phyloP scores from a whole-genome alignment of 2,329 filamentous ascomycete genomes.

The Claviceps maximensis region DNA sequence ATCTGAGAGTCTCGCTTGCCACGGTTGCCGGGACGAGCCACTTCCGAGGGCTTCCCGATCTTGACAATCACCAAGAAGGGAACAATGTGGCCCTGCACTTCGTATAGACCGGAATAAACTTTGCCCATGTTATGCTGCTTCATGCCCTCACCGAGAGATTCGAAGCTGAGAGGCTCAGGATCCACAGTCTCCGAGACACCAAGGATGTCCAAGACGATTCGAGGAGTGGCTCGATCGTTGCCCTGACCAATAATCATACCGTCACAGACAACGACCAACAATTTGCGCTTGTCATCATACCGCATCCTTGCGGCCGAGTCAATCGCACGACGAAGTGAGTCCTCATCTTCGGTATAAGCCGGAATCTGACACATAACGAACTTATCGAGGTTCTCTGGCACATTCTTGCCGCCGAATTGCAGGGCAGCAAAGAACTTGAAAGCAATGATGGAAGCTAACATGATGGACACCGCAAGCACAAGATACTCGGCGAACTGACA shows the following conservation, averaged over 20 bases:
- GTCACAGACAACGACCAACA: slow-evolving; percentile 84
- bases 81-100: slow-evolving; percentile 95
- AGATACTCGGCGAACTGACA: slow-evolving; percentile 88
- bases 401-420: slow-evolving; percentile 81
- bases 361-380: slow-evolving; percentile 97
- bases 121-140: slow-evolving; percentile 99
- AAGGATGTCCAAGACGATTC: slow-evolving; percentile 93
- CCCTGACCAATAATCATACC: slow-evolving; percentile 99
- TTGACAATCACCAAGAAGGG: slow-evolving; percentile 96
- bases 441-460: slow-evolving; percentile 68
- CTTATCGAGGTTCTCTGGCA: slow-evolving; percentile 94
- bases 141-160: slow-evolving; percentile 85
- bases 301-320: slow-evolving; percentile 91
- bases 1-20: slow-evolving; percentile 99
- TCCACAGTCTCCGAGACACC: slow-evolving; percentile 89
- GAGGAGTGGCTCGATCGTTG: slow-evolving; percentile 88
- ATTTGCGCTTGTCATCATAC: slow-evolving; percentile 96
- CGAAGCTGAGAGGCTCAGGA: slow-evolving; percentile 90
- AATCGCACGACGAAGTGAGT: slow-evolving; percentile 89
- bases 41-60: slow-evolving; percentile 93
- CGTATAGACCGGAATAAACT: slow-evolving; percentile 93
- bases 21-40: slow-evolving; percentile 87
- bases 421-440: slow-evolving; percentile 97
- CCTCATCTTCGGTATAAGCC: slow-evolving; percentile 96
- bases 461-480: slow-evolving; percentile 67